Percentiles rank a stretch among this genome's conserved stretches.
Conservation (phyloP, 805 yeast species). For the Saccharomycopsis guyanensis region DNA sequence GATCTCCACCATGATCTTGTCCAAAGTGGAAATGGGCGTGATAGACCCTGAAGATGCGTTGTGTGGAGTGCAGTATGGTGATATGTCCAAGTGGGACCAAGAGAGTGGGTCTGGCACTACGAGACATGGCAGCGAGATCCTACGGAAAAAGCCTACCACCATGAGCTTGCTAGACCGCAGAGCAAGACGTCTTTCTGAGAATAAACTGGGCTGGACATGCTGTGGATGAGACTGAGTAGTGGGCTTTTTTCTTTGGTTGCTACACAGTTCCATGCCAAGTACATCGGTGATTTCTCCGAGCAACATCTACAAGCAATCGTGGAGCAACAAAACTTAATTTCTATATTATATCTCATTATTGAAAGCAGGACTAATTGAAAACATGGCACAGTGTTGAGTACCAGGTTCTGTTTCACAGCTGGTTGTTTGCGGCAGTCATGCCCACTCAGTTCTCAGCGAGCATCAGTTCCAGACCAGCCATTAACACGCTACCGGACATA, state of each 20-base stretch:
- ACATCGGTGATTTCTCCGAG: too few species aligned
- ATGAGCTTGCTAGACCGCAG: slow-evolving; percentile 16
- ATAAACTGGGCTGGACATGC: slow-evolving; percentile 1
- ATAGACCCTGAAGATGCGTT: slow-evolving; percentile 40
- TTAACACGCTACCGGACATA: too few species aligned
- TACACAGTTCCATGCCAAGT: too few species aligned
- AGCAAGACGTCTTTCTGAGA: slow-evolving; percentile 1
- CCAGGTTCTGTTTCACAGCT: too few species aligned
- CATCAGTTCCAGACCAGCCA: too few species aligned
- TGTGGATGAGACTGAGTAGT: slow-evolving; percentile 2
- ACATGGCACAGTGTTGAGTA: too few species aligned
- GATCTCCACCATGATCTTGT: slow-evolving; percentile 33
- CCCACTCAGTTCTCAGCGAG: too few species aligned
- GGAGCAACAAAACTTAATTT: too few species aligned
- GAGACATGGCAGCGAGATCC: slow-evolving; percentile 22
- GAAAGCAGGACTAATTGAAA: too few species aligned
- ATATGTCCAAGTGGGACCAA: slow-evolving; percentile 31
- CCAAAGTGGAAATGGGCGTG: slow-evolving; percentile 40
- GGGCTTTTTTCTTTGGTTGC: not conserved
- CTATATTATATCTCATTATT: not conserved
- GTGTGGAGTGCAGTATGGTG: slow-evolving; percentile 47
- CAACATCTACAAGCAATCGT: too few species aligned
- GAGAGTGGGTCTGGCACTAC: slow-evolving; percentile 22
- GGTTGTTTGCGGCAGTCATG: too few species aligned
- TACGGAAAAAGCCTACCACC: slow-evolving; percentile 16